These are phyloP conservation scores for Cubamyces lactineus DNA, from an alignment of 768 basidiomycete species.

Conservation along the genomic window DNA sequence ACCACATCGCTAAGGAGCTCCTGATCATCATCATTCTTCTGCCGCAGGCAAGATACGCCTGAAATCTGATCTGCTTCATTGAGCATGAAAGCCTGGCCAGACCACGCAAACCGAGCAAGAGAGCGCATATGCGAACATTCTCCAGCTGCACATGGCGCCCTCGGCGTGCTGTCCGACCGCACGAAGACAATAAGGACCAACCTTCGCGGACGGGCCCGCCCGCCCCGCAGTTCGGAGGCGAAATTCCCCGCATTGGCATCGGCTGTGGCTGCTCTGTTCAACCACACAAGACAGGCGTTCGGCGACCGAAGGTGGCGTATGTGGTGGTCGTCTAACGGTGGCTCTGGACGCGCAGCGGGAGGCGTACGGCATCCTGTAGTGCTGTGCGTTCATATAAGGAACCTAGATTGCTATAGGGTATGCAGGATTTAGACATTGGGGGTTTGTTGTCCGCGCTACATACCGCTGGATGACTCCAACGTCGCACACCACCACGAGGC, in stretches of 20 bases:
- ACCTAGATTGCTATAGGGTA: slow-evolving; percentile 1
- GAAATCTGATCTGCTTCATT: slow-evolving; percentile 6
- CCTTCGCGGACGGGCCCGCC: slow-evolving; percentile 16
- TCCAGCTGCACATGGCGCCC: not conserved
- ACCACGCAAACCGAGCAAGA: not conserved
- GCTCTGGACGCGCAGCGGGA: not conserved
- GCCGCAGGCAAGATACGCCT: slow-evolving; percentile 1
- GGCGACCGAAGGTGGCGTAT: not conserved
- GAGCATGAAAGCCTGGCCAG: slow-evolving; percentile 1
- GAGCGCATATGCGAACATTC: not conserved
- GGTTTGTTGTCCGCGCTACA: not conserved
- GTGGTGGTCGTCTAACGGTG: not conserved
- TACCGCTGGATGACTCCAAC: not conserved
- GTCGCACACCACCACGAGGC: not conserved
- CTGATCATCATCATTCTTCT: slow-evolving; percentile 13
- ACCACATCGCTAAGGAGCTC: not conserved
- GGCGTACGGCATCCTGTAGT: not conserved
- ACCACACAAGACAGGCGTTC: slow-evolving; percentile 4
- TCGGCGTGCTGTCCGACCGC: slow-evolving; percentile 1
- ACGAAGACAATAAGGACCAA: slow-evolving; percentile 16
- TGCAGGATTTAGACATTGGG: not conserved
- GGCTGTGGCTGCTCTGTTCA: not conserved
- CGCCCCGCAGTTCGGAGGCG: not conserved
- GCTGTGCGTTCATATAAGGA: not conserved
- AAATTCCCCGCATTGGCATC: not conserved